These are phyloP conservation scores for Brettanomyces bruxellensis DNA, from an alignment of 805 yeast species.

Conservation along the genomic window DNA sequence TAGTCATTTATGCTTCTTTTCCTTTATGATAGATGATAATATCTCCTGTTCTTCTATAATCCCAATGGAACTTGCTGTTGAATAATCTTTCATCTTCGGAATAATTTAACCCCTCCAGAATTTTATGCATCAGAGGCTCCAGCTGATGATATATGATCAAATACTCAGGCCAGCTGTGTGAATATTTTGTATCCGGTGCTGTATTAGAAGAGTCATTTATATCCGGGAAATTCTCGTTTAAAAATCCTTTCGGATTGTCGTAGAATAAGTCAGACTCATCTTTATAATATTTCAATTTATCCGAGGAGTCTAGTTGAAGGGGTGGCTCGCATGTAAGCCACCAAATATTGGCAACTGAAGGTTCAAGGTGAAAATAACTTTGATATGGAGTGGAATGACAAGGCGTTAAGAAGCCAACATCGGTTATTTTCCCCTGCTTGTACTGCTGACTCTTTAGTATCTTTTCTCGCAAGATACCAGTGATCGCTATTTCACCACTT, in stretches of 20 bases:
- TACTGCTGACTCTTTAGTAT: constrained; percentile 7
- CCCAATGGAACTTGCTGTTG: constrained; percentile 84
- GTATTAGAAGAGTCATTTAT: constrained; percentile 4
- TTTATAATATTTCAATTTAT: constrained; percentile 39
- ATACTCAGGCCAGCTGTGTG: constrained; percentile 61
- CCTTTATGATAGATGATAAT: constrained; percentile 44
- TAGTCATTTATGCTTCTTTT: neutral
- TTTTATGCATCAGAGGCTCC: constrained; percentile 33
- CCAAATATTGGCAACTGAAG: constrained; percentile 45
- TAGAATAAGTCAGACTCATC: constrained; percentile 88
- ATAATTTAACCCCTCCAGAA: constrained; percentile 33
- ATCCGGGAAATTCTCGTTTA: constrained; percentile 45
- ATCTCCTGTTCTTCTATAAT: constrained; percentile 69
- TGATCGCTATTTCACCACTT: constrained; percentile 71
- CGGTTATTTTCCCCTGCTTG: constrained; percentile 6
- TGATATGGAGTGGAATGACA: constrained; percentile 98
- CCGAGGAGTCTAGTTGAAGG: constrained; percentile 26
- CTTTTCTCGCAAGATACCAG: constrained; percentile 37
- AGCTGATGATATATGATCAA: constrained; percentile 64
- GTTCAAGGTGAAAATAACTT: constrained; percentile 59
- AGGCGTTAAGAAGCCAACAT: constrained; percentile 80
- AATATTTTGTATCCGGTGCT: constrained; percentile 12
- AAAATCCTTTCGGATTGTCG: constrained; percentile 49
- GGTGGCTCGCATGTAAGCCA: constrained; percentile 93
- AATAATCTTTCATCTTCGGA: constrained; percentile 46